Base-by-base conservation (phyloP, 805 yeast species). In the Sungouiella thailandica region DNA sequence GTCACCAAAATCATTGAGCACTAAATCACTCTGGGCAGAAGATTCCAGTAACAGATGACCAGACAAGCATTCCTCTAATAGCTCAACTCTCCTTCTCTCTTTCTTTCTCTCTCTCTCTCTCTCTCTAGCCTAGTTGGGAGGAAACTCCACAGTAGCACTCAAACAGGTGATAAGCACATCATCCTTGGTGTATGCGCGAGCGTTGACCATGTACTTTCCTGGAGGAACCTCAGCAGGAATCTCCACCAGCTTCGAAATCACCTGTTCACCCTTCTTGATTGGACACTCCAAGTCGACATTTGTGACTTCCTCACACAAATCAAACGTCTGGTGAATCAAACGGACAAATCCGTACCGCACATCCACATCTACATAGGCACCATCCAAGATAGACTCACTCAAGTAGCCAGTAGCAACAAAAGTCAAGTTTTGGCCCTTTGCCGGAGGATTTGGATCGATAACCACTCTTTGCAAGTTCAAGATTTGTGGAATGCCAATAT, bases 191-290 rank as follows among this genome's bases (percentile, higher is more conserved):
- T 76, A 93, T 2, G 97, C 98, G 52, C 90, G 78, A 13, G 97
- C 97, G 33, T 72, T 66, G 17, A 90, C 95, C 19, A 76, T 65
- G 65, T 93, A 93, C 54, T 75, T 82, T 25, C 98, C 98, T 15
- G 97, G 96, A 39, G 98, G 98, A 20, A 90, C 95, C 57, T 87
- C 93, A 11, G 71, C 68, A 12, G 98, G 98, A 36, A 93, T 76
- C 50, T 80, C 89, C 17, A 93, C 94, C 28, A 66, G 61, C 58
- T 88, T 88, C 17, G 71, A 57, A 35, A 93, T 63, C 34, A 66
- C 62, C 48, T 86, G 81, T 31, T 60, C 56, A 9, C 97, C 98
- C 43, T 75, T 65, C 31, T 66, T 55, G 26, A 93, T 61, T 1
- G 98, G 98, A 58, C 98, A 93, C 39, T 74, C 71, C 67, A 88